Evolutionary conservation across 2,329 filamentous ascomycete species (phyloP).

Genomic region (Fusarium pseudocircinatum): DNA sequence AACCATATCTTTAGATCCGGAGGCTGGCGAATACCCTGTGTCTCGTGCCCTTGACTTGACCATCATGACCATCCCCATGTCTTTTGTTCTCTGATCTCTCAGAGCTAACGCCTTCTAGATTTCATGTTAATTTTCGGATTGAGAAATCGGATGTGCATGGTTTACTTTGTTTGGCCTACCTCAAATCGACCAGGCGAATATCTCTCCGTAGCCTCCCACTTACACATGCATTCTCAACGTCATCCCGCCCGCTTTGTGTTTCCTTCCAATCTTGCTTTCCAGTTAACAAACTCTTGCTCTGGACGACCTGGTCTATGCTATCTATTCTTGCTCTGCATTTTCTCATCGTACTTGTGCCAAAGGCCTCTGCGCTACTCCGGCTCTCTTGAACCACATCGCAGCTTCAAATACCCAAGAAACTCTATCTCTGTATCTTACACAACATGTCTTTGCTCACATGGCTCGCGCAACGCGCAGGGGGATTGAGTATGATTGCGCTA

Average conservation of each 20-base stretch:
- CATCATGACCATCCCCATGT: background rate
- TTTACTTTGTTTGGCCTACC: background rate
- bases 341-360: background rate
- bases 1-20: background rate
- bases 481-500: slow-evolving; percentile 63
- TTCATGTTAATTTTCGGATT: background rate
- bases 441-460: slow-evolving; percentile 64
- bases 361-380: slow-evolving; percentile 2
- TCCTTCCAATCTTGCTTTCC: background rate
- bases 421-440: background rate
- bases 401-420: background rate
- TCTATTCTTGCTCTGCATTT: background rate
- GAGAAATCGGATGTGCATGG: background rate
- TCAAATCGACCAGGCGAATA: background rate
- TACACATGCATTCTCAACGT: background rate
- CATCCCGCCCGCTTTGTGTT: background rate
- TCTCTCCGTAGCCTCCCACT: slow-evolving; percentile 1
- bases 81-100: background rate
- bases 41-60: background rate
- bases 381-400: background rate
- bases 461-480: slow-evolving; percentile 64
- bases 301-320: background rate
- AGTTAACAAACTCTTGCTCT: background rate
- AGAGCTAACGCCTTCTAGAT: background rate
- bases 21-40: slow-evolving; percentile 1